Evolutionary conservation across 2,329 filamentous ascomycete species (phyloP).

Genomic region (Alternaria brassicae): DNA sequence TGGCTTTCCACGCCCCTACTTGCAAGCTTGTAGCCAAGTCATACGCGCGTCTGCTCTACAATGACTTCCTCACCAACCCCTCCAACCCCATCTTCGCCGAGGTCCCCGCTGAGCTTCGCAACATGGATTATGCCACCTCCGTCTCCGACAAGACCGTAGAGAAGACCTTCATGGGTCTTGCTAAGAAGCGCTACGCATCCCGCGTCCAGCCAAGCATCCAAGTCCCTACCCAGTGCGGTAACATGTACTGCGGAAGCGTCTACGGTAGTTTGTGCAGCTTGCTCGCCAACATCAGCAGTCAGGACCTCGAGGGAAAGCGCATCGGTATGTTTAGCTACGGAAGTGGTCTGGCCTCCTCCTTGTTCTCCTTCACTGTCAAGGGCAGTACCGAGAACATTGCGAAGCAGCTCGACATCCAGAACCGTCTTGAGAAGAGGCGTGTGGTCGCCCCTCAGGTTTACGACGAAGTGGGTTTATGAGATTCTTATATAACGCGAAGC

Average conservation of each 20-base stretch:
- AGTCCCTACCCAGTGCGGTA: conserved; percentile 61
- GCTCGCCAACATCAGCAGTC: conserved; percentile 55
- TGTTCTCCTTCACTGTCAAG: conserved; percentile 59
- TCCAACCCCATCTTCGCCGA: conserved; percentile 58
- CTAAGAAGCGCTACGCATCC: conserved; percentile 60
- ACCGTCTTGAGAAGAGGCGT: conserved; percentile 54
- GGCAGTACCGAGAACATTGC: conserved; percentile 56
- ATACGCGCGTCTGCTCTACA: conserved; percentile 61
- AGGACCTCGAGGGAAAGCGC: conserved; percentile 58
- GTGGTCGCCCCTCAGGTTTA: conserved; percentile 58
- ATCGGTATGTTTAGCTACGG: conserved; percentile 62
- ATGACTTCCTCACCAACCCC: conserved; percentile 59
- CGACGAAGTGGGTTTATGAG: conserved; percentile 50
- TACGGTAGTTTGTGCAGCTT: conserved; percentile 59
- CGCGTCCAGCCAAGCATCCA: conserved; percentile 60
- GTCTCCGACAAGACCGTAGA: conserved; percentile 61
- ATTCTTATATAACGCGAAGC: conserved; percentile 6
- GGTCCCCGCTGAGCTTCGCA: conserved; percentile 57
- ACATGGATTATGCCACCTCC: conserved; percentile 56
- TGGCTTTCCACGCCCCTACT: conserved; percentile 62
- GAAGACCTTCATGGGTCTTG: conserved; percentile 60
- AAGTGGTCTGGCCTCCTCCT: conserved; percentile 58
- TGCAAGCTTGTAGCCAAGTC: conserved; percentile 64
- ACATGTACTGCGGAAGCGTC: conserved; percentile 63
- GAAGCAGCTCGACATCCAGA: conserved; percentile 57